Evolutionary conservation across 306 rosid species (phyloP).

Genomic region (Glycyrrhiza uralensis): DNA sequence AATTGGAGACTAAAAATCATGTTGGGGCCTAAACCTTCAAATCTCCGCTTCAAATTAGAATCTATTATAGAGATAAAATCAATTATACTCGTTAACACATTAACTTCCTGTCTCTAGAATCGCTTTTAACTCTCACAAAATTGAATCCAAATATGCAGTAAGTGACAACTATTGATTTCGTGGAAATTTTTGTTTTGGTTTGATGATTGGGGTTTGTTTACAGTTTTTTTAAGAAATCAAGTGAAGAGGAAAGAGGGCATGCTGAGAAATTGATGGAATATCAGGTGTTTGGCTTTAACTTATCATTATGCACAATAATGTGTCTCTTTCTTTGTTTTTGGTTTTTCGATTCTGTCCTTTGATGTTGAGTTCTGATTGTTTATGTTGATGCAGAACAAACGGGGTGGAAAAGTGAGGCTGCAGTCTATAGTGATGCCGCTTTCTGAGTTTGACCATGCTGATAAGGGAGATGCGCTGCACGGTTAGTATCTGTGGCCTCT

Average conservation of each 20-base stretch:
- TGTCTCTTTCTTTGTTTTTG: background rate
- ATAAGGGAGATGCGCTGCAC: slow-evolving; percentile 72
- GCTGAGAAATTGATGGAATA: slow-evolving; percentile 95
- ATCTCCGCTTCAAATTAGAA: too few relatives aligned
- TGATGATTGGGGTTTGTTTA: background rate
- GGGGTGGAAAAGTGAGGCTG: slow-evolving; percentile 87
- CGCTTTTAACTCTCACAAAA: too few relatives aligned
- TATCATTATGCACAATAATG: background rate
- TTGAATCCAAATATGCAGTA: too few relatives aligned
- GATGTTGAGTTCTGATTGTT: background rate
- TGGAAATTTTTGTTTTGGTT: background rate
- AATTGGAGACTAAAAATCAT: too few relatives aligned
- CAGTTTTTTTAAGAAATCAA: slow-evolving; percentile 89
- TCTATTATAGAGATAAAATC: too few relatives aligned
- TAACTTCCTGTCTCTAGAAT: too few relatives aligned
- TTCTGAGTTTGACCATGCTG: slow-evolving; percentile 59
- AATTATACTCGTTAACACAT: too few relatives aligned
- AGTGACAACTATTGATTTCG: too few relatives aligned
- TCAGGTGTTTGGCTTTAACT: slow-evolving; percentile 52
- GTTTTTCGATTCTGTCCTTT: background rate
- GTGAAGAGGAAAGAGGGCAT: slow-evolving; percentile 88
- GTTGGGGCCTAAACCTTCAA: too few relatives aligned
- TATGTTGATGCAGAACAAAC: slow-evolving; percentile 53
- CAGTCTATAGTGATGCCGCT: slow-evolving; percentile 70
- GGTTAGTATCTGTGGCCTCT: slow-evolving; percentile 38